These are phyloP conservation scores for Linanthus parryae DNA, from an alignment of 148 eudicot species.

Conservation along the genomic window DNA sequence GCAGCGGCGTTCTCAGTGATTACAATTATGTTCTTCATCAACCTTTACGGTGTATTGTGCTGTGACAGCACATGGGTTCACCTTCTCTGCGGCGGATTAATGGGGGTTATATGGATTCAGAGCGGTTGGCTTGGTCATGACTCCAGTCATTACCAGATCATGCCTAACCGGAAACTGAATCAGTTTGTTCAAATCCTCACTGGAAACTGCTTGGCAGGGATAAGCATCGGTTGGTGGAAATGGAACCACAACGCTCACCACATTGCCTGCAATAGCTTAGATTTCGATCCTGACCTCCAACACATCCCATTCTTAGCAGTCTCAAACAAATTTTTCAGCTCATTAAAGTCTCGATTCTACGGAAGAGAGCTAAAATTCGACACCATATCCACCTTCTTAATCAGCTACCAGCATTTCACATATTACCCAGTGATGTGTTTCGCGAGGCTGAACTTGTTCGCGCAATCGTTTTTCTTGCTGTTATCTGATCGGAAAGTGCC, in stretches of 20 bases:
- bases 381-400: conserved; percentile 26
- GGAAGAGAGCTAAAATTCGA: conserved; percentile 52
- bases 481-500: conserved; percentile 44
- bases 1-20: conserved; percentile 19
- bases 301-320: conserved; percentile 60
- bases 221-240: conserved; percentile 79
- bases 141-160: conserved; percentile 56
- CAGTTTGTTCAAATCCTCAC: conserved; percentile 37
- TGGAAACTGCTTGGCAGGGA: conserved; percentile 61
- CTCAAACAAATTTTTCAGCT: conserved; percentile 29
- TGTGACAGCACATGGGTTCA: conserved; percentile 28
- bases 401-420: conserved; percentile 48
- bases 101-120: conserved; percentile 50
- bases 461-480: conserved; percentile 44
- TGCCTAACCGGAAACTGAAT: conserved; percentile 33
- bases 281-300: conserved; percentile 60
- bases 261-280: conserved; percentile 49
- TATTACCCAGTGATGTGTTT: conserved; percentile 57
- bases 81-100: conserved; percentile 26
- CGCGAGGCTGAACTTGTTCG: conserved; percentile 40
- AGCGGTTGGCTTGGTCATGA: conserved; percentile 59
- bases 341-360: conserved; percentile 39
- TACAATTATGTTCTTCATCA: conserved; percentile 22
- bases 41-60: conserved; percentile 36
- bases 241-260: conserved; percentile 77